Base-by-base conservation (phyloP, 352 stramenopile species). In the Globisporangium abappressorium region DNA sequence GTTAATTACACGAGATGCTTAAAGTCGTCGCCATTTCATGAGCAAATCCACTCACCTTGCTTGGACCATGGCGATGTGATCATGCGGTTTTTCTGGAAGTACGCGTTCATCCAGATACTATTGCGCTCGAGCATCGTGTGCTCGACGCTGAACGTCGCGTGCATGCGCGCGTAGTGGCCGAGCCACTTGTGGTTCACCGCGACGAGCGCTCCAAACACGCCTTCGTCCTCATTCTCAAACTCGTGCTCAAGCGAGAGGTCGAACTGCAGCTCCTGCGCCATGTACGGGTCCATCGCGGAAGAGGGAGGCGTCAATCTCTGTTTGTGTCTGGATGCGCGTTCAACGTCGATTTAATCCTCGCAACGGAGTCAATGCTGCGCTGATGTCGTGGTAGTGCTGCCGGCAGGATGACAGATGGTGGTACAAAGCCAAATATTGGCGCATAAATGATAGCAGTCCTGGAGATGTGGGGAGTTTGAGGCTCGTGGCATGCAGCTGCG, bases 31-130 rank as follows among this genome's bases (percentile, higher is more conserved):
- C 41, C 43, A 63, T 26, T 20, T n/a, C 30, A 38, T 38, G 24
- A 62, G 26, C 26, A 22, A 12, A 24, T 3, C 5, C 28, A n/a
- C 67, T 24, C 54, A 87, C 81, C 81, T 77, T 89, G 79, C 24
- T 76, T 72, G 15, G 82, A 89, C 33, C 77, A 68, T 9, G 85
- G 79, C 22, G 80, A 77, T 6, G 84, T 91, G 68, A 81, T 77
- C 75, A 91, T 86, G 63, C 85, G 84, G 36, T 78, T 80, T 70
- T 91, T 92, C 75, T 94, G 85, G 71, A 94, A 94, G 71, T 81
- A 84, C 28, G 82, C 74, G 64, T 94, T 94, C 76, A 94, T 87
- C 85, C 85, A 94, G 64, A 92, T 72, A 33, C 79, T 91, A 60
- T 87, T 85, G 68, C 77, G 85, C 66, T 87, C 79, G 22, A 94